Base-by-base conservation (phyloP, 495 filamentous ascomycete genomes). In the Rostrohypoxylon terebratum region DNA sequence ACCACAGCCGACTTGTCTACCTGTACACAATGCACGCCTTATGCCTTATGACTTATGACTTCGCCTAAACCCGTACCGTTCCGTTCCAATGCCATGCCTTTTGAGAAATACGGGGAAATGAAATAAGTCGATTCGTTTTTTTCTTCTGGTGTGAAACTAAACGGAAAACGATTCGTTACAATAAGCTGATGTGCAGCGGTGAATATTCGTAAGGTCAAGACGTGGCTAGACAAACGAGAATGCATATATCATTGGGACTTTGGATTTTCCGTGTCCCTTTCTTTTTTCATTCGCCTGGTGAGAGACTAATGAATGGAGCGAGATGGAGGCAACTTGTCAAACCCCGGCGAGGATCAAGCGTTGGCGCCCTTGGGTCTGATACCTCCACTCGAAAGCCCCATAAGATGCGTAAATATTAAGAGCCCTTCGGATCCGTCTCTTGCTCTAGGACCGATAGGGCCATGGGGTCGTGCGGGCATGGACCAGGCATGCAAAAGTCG, bases 21-120 rank as follows among this genome's bases (percentile, higher is more conserved):
- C 72, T 71, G 59, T 75, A 75, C 66, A 71, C 65, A 74, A 71
- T 75, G 72, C 72, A 75, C 48, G 54, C 62, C 71, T n/a, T 63
- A 63, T 70, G 63, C 66, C 66, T 16, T 69, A 58, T 69, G 66
- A 60, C 66, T 16, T 69, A 58, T 69, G 66, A 60, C 66, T 63
- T 62, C 66, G 58, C 66, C 66, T n/a, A 28, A 59, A 59, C 58
- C 66, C 66, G 44, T 68, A 18, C 71, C 70, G 31, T 68, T 33
- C 71, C 71, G 64, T 73, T 58, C 71, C 66, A 40, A 74, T 74
- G 71, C 71, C 68, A 65, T 75, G 60, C 68, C 57, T 44, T 55
- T 58, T 42, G 63, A 63, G 45, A 51, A 66, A 21, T 42, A 54
- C 18, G 54, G 47, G 16, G 38, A 65, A 54, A 59, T 54, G 40